A percentile compares a stretch with the other conserved stretches of the same genome.
Evolutionary conservation across 306 rosid species (phyloP).

Genomic region (Castanea crenata): DNA sequence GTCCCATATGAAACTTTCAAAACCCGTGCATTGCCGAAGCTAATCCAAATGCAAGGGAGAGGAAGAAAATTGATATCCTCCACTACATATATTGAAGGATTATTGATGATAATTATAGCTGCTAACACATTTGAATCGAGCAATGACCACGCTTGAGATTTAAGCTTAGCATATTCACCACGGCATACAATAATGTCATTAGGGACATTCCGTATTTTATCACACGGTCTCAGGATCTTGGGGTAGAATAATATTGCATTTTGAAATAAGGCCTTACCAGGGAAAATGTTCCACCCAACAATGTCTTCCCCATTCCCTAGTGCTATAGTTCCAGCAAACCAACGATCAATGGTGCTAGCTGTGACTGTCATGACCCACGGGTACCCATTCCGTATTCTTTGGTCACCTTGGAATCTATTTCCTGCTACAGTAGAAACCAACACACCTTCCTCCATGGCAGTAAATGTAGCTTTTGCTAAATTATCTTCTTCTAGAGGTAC

Average conservation of each 20-base stretch:
- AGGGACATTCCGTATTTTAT: not conserved
- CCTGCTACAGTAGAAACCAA: not conserved
- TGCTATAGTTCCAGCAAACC: not conserved
- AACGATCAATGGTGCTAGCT: not conserved
- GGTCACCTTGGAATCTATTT: not conserved
- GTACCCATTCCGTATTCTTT: not conserved
- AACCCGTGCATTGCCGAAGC: slow-evolving; percentile 24
- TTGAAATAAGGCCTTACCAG: not conserved
- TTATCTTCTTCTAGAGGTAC: slow-evolving; percentile 1
- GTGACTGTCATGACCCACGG: not conserved
- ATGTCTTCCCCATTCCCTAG: not conserved
- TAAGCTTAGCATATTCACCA: not conserved
- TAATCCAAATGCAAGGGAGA: slow-evolving; percentile 39
- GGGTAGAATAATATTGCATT: slow-evolving; percentile 11
- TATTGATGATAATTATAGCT: slow-evolving; percentile 16
- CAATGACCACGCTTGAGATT: not conserved
- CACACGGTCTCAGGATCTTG: not conserved
- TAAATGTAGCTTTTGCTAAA: slow-evolving; percentile 24
- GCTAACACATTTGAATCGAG: slow-evolving; percentile 1
- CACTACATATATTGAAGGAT: not conserved
- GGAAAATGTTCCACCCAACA: not conserved
- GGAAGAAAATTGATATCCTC: not conserved
- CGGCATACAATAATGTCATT: slow-evolving; percentile 17
- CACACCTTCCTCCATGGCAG: slow-evolving; percentile 22
- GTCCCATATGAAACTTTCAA: slow-evolving; percentile 8